Conservation (phyloP, 345 rosid genomes). For the Turritis glabra region DNA sequence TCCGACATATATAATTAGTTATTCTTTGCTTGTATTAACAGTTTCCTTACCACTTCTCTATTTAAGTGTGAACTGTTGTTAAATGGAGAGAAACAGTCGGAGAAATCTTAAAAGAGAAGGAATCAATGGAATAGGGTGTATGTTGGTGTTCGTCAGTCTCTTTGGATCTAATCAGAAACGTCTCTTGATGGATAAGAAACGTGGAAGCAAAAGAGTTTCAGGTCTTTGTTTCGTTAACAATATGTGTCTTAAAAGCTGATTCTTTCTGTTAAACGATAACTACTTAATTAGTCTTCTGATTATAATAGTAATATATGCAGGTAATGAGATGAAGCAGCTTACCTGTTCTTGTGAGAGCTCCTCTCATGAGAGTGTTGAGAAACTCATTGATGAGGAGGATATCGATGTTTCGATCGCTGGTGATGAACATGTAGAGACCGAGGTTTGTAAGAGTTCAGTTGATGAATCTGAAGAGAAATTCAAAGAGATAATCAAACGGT, state of each 20-base stretch:
- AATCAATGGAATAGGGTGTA: conserved; percentile 30
- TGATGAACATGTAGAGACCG: conserved; percentile 34
- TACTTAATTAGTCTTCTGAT: neutral
- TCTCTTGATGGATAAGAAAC: conserved; percentile 27
- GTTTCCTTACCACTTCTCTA: conserved; percentile 31
- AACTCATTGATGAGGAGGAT: conserved; percentile 75
- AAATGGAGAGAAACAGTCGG: conserved; percentile 29
- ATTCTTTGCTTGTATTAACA: conserved; percentile 38
- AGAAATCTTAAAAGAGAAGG: conserved; percentile 31
- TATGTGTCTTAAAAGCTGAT: neutral
- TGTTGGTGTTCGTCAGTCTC: conserved; percentile 37
- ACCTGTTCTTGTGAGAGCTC: conserved; percentile 29
- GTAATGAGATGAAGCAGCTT: conserved; percentile 22
- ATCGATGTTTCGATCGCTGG: conserved; percentile 37
- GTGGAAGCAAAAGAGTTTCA: conserved; percentile 24
- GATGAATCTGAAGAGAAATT: conserved; percentile 59
- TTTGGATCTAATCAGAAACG: conserved; percentile 41
- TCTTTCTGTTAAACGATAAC: neutral
- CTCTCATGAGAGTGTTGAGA: conserved; percentile 59
- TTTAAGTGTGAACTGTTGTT: conserved; percentile 22
- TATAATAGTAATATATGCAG: conserved; percentile 22
- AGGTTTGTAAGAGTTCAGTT: conserved; percentile 37
- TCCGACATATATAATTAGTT: conserved; percentile 26
- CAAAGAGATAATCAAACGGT: conserved; percentile 61
- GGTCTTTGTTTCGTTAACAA: conserved; percentile 18